Evolutionary conservation across 2,329 filamentous ascomycete species (phyloP), one percentile per base, ranked within the genome.

Genomic region (Didymella pomorum): DNA sequence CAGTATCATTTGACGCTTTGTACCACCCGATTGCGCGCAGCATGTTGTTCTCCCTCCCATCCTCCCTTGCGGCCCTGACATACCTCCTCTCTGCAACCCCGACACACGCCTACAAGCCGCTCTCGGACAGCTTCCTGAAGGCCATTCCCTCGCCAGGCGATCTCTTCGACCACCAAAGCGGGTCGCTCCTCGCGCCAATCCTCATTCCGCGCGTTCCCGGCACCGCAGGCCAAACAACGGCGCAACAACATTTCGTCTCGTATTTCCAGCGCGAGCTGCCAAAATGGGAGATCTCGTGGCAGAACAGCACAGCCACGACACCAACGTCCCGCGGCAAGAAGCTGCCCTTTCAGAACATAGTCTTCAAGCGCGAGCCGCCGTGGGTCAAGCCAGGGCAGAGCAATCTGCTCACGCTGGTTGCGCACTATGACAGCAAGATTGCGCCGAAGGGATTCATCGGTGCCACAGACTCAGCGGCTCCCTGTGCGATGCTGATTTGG

Each of bases 401-500:
- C 2, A 88, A 89, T 41, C 82, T 93, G 47, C 79, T 98, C 71
- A 94, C 92, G 14, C 83, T 99, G 53, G 95, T 94, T 7, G 95
- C 95, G 39, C 95, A 99, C 75, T 98, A 97, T 75, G 95, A 99
- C 71, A 93, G 88, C 73, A 90, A 96, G 78, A 83, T 90, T 57
- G 82, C 82, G 25, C 94, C 93, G 0, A 80, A 88, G 60, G 94
- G 93, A 0, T 99, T 99, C 75, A 90, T 99, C 58, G 95, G 95
- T 0, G 95, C 94, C 0, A 96, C 87, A 14, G 95, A 99, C 73
- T 97, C 92, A 69, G 95, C 95, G 1, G 95, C 91, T 18, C 93
- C 95, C 10, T 98, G 94, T 76, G 95, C 95, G 0, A 93, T 98
- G 84, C 83, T 99, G 58, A 85, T 99, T 86, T 91, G 97, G 74